Percentiles rank a stretch among this genome's conserved stretches.
Conservation (phyloP, 352 stramenopile species). For the Globisporangium parvum region DNA sequence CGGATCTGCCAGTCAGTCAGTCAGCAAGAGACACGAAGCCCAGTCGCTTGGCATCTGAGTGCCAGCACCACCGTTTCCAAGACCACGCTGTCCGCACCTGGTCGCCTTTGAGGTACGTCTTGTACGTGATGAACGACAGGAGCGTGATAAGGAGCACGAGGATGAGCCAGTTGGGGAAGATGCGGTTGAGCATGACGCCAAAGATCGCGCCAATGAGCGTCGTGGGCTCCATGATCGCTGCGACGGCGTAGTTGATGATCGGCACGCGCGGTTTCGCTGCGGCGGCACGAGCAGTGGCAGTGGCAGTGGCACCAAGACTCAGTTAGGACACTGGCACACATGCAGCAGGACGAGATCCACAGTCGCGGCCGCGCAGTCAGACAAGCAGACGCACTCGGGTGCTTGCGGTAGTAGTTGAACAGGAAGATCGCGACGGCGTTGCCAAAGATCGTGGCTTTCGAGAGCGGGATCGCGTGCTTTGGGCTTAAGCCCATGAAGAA, state of each 20-base stretch:
- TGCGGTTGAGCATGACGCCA: slow-evolving; percentile 79
- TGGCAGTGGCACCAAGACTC: no score
- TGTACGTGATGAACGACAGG: slow-evolving; percentile 72
- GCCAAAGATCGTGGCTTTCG: slow-evolving; percentile 96
- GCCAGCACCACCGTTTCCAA: no score
- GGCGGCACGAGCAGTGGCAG: no score
- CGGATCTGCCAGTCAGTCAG: slow-evolving; percentile 26
- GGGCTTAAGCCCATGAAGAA: slow-evolving; percentile 89
- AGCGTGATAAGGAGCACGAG: slow-evolving; percentile 67
- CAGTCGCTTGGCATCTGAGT: no score
- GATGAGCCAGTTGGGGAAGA: slow-evolving; percentile 83
- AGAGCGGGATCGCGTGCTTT: slow-evolving; percentile 97
- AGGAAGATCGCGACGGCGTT: slow-evolving; percentile 93
- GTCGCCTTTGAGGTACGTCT: slow-evolving; percentile 62
- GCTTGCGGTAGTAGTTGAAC: slow-evolving; percentile 91
- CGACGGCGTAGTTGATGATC: slow-evolving; percentile 97
- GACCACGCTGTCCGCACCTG: slow-evolving; percentile 23
- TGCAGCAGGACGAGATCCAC: no score
- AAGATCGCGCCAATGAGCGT: slow-evolving; percentile 77
- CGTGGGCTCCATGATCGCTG: slow-evolving; percentile 97
- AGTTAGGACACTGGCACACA: no score
- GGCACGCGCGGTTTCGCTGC: slow-evolving; percentile 80
- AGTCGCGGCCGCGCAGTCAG: no score
- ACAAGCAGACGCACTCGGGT: slow-evolving; percentile 63
- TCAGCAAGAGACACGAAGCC: no score